These are phyloP conservation scores for Gracilaria domingensis DNA, from an alignment of 23 red algal genomes.

Conservation along the genomic window DNA sequence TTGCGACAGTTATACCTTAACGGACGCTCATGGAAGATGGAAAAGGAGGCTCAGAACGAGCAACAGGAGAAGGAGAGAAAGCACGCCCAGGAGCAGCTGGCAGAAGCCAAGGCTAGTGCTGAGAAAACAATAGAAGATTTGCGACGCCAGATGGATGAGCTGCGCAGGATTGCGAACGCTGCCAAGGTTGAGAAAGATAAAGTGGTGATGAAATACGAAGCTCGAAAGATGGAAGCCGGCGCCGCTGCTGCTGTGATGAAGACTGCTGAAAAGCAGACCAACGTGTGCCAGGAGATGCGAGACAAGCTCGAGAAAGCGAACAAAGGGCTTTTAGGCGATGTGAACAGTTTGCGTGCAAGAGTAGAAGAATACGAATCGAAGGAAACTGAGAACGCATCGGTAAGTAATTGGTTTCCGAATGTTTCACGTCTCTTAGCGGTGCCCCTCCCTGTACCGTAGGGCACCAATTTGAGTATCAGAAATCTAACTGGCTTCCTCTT, in stretches of 20 bases:
- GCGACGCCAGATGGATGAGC: slow-evolving; percentile 60
- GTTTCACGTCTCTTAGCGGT: background rate
- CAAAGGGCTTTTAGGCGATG: slow-evolving; percentile 28
- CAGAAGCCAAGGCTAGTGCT: slow-evolving; percentile 30
- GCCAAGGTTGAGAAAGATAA: slow-evolving; percentile 76
- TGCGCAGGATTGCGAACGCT: slow-evolving; percentile 59
- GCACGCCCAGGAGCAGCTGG: slow-evolving; percentile 41
- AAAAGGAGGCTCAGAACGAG: slow-evolving; percentile 36
- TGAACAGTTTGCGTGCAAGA: slow-evolving; percentile 29
- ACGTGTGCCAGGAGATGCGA: slow-evolving; percentile 67
- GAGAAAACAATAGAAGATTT: slow-evolving; percentile 57
- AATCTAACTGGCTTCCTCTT: background rate
- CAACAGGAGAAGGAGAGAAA: slow-evolving; percentile 45
- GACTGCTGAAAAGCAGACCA: slow-evolving; percentile 48
- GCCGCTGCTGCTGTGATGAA: slow-evolving; percentile 29
- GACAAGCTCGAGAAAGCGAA: slow-evolving; percentile 45
- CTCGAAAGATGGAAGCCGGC: slow-evolving; percentile 77
- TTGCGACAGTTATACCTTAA: slow-evolving; percentile 71
- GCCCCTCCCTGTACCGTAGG: background rate
- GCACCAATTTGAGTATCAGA: background rate
- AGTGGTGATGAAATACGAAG: slow-evolving; percentile 76
- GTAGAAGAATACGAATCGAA: slow-evolving; percentile 11
- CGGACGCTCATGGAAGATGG: slow-evolving; percentile 50
- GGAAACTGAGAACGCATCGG: slow-evolving; percentile 25
- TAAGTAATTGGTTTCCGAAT: slow-evolving; percentile 37